Evolutionary conservation across 2,329 filamentous ascomycete species (phyloP).

Genomic region (Trichoderma aggressivum): DNA sequence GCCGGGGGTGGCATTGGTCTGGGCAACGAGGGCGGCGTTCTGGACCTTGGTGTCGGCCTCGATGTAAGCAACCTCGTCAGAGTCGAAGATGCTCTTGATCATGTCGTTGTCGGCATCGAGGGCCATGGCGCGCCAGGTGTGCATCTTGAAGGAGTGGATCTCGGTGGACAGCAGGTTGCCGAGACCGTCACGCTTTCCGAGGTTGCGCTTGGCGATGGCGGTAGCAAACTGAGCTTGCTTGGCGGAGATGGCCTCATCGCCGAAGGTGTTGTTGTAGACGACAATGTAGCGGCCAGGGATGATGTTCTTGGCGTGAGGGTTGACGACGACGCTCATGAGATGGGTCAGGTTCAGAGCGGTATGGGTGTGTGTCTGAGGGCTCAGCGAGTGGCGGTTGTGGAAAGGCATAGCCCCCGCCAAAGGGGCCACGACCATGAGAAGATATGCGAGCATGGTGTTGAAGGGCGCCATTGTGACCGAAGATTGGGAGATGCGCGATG

Average conservation of each 20-base stretch:
- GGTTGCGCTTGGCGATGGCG: constrained; percentile 54
- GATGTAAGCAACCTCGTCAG: constrained; percentile 49
- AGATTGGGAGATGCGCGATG: not conserved
- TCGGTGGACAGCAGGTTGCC: constrained; percentile 48
- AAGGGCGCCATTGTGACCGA: constrained; percentile 26
- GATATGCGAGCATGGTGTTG: constrained; percentile 25
- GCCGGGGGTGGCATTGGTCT: constrained; percentile 52
- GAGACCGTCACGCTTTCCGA: constrained; percentile 47
- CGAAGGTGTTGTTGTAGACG: constrained; percentile 57
- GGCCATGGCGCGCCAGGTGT: constrained; percentile 51
- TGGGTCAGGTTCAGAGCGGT: constrained; percentile 13
- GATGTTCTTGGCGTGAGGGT: constrained; percentile 45
- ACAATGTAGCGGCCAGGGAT: constrained; percentile 61
- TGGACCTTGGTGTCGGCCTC: constrained; percentile 52
- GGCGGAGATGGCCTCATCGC: constrained; percentile 45
- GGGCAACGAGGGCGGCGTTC: constrained; percentile 42
- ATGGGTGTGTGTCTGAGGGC: not conserved
- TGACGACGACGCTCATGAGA: constrained; percentile 40
- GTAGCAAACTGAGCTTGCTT: constrained; percentile 48
- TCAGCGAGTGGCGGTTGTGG: constrained; percentile 10
- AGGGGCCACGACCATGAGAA: constrained; percentile 26
- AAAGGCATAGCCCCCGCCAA: constrained; percentile 29
- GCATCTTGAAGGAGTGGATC: constrained; percentile 46
- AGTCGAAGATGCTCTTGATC: constrained; percentile 47
- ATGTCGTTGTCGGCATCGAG: constrained; percentile 50